A percentile compares a stretch with the other conserved stretches of the same genome.
phyloP scores from a whole-genome alignment of 345 rosid species.

The Gossypium mustelinum region DNA sequence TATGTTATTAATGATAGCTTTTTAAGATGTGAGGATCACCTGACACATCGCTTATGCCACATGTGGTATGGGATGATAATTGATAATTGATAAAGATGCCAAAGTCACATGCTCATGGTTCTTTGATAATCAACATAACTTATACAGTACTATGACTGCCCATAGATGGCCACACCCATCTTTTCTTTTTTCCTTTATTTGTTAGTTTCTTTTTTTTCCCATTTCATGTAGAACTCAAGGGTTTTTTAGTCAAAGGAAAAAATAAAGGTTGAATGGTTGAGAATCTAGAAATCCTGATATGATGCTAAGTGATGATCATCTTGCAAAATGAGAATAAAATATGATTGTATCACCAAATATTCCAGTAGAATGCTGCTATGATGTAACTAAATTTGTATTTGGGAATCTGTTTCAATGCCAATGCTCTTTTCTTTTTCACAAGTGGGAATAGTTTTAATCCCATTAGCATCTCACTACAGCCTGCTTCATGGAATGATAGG shows the following conservation, averaged over 20 bases:
- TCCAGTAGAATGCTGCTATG: not conserved
- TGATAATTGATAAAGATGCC: not conserved
- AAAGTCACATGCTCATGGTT: not conserved
- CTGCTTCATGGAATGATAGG: too few relatives aligned
- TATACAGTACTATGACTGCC: not conserved
- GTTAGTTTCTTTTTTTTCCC: too few relatives aligned
- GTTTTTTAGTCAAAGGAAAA: too few relatives aligned
- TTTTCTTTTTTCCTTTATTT: too few relatives aligned
- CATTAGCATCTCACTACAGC: not conserved
- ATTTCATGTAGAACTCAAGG: too few relatives aligned
- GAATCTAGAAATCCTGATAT: not conserved
- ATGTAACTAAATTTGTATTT: not conserved
- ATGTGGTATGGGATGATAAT: not conserved
- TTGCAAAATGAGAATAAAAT: slow-evolving; percentile 6
- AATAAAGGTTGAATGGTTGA: not conserved
- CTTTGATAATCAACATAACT: not conserved
- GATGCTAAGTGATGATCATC: not conserved
- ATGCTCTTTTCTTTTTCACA: not conserved
- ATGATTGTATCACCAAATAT: not conserved
- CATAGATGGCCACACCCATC: too few relatives aligned
- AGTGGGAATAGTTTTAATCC: not conserved
- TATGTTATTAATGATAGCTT: not conserved
- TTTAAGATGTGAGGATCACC: not conserved
- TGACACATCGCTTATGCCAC: not conserved
- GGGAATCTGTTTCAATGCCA: not conserved